phyloP scores from a whole-genome alignment of 768 basidiomycete genomes.

The Stropharia rugosoannulata region DNA sequence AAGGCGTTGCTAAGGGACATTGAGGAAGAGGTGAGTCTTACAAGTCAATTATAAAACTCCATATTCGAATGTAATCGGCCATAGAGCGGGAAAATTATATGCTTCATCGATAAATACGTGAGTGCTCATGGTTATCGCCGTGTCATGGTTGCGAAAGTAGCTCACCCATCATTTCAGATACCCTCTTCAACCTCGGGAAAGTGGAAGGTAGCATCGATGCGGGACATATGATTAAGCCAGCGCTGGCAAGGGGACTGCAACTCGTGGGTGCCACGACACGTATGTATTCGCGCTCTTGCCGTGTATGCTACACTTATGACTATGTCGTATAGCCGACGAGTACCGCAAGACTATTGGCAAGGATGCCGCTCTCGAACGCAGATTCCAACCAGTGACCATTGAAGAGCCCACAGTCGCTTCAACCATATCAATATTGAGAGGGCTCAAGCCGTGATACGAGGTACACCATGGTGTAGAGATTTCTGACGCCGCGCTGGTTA shows the following conservation, averaged over 20 bases:
- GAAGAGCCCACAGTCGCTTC: constrained; percentile 87
- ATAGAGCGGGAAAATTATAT: constrained; percentile 76
- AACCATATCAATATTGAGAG: constrained; percentile 84
- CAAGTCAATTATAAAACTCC: not conserved
- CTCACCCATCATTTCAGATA: constrained; percentile 43
- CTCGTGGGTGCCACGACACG: constrained; percentile 91
- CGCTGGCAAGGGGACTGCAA: constrained; percentile 82
- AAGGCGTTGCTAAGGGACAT: constrained; percentile 89
- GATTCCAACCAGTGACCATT: constrained; percentile 88
- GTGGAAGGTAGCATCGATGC: constrained; percentile 91
- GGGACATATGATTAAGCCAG: constrained; percentile 92
- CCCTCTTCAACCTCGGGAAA: constrained; percentile 86
- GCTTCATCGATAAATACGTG: constrained; percentile 93
- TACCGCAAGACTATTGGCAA: constrained; percentile 91
- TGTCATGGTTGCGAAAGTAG: not conserved
- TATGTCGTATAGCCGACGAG: constrained; percentile 66
- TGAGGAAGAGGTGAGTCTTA: constrained; percentile 65
- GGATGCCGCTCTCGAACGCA: constrained; percentile 87
- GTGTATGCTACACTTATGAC: not conserved
- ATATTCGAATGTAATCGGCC: constrained; percentile 17
- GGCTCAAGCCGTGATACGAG: constrained; percentile 81
- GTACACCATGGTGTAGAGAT: constrained; percentile 95
- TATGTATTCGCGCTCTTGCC: constrained; percentile 31
- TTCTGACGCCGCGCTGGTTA: constrained; percentile 84
- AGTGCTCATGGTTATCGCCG: constrained; percentile 31